Evolutionary conservation across 2,329 filamentous ascomycete genomes (phyloP), one percentile per base, ranked within the genome.

Genomic region (Sclerotinia borealis): DNA sequence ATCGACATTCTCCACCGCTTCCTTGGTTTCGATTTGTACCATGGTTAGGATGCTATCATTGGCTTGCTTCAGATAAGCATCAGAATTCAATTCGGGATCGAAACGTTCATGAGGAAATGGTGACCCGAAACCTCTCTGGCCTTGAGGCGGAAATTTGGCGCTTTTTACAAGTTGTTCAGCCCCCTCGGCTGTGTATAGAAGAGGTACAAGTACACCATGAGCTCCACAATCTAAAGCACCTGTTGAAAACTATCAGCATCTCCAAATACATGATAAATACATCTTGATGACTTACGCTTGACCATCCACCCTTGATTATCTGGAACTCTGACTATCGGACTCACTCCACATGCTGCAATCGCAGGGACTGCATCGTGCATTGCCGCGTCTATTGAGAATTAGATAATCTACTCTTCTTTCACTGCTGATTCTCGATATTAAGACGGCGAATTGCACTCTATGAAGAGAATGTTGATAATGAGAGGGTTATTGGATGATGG

Each of bases 1-100:
- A 39, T 88, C 85, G 1, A 88, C 80, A 15, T 76, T 75, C 1
- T 84, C 81, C 17, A 89, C 76, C 0, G 85, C 85, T 72, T 87
- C 85, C 65, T 78, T 77, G 0, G 86, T 88, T 76, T 89, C 86
- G 59, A 89, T 88, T 73, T 89, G 86, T 13, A 88, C 84, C 76
- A 88, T 86, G 19, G 83, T 87, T 64, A 89, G 72, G 27, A 89
- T 77, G 36, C 79, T 79, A 10, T 79, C 77, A 69, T 85, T 85
- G 52, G 83, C 83, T 61, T 83, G 78, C 68, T 83, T 79, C 58
- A 85, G 78, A 66, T 85, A 86, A 65, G 83, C 81, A 15, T 80
- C 80, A 65, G 81, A 79, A 13, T 76, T 79, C n/a, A 81, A 77
- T 9, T 76, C 71, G 1, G 79, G 77, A 43, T 74, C 71, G 70